A percentile compares a stretch with the other conserved stretches of the same genome.
Conservation (phyloP, 495 filamentous ascomycete species). For the Penicillium cataractarum region DNA sequence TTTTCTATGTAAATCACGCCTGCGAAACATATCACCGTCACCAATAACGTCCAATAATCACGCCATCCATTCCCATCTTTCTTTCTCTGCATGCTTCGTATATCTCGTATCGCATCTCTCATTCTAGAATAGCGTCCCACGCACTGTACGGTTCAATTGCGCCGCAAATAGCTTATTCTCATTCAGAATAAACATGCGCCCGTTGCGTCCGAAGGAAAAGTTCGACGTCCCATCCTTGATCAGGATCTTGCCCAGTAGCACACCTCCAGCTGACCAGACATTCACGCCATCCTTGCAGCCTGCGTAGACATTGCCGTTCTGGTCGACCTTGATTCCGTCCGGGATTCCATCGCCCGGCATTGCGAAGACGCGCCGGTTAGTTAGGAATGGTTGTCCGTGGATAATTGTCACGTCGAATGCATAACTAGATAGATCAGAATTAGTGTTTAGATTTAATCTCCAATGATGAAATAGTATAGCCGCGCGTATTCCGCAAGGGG, state of each 20-base stretch:
- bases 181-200: conserved; percentile 46
- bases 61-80: not conserved
- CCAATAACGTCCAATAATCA: not conserved
- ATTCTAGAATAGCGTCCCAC: conserved; percentile 34
- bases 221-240: conserved; percentile 43
- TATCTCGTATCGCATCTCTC: conserved; percentile 2
- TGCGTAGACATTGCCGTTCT: conserved; percentile 63
- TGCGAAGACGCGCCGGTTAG: conserved; percentile 61
- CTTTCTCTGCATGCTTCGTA: not conserved
- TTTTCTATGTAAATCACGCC: not conserved
- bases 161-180: conserved; percentile 48
- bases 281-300: conserved; percentile 65
- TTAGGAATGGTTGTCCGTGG: conserved; percentile 43
- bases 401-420: conserved; percentile 30
- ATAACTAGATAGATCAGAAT: conserved; percentile 21
- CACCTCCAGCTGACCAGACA: conserved; percentile 61
- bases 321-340: conserved; percentile 65
- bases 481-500: not conserved
- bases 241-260: conserved; percentile 57
- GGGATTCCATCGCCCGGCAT: conserved; percentile 57
- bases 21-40: not conserved
- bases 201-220: conserved; percentile 49
- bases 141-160: conserved; percentile 33
- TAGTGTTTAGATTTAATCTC: not conserved
- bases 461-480: not conserved